Percentiles rank a stretch among this genome's conserved stretches.
Evolutionary conservation across 495 filamentous ascomycete genomes (phyloP).

Genomic region (Neurospora sp.): DNA sequence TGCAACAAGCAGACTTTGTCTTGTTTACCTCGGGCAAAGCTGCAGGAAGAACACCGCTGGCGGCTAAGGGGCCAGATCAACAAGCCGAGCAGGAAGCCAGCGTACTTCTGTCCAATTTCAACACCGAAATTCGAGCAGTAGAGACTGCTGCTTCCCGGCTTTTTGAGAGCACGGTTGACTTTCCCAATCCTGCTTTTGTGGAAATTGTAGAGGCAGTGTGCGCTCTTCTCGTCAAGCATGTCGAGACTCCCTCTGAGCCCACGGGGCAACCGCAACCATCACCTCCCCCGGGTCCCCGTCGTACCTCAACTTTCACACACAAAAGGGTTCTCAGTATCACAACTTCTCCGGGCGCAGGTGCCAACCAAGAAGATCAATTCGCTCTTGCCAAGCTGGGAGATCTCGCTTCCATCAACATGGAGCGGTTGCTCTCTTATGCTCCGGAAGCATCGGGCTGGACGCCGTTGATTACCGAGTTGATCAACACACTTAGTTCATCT

Average conservation of each 20-base stretch:
- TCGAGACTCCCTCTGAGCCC: conserved; percentile 19
- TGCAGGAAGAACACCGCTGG: conserved; percentile 34
- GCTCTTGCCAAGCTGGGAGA: conserved; percentile 75
- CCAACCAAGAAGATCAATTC: conserved; percentile 61
- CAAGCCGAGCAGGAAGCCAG: conserved; percentile 35
- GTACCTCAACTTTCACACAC: conserved; percentile 32
- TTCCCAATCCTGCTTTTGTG: conserved; percentile 71
- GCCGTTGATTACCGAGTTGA: conserved; percentile 57
- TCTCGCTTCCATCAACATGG: conserved; percentile 67
- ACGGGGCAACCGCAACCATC: conserved; percentile 27
- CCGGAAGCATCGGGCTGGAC: conserved; percentile 64
- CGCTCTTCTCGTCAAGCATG: conserved; percentile 43
- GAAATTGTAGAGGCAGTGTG: conserved; percentile 68
- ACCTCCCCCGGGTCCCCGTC: conserved; percentile 16
- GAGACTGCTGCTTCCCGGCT: conserved; percentile 79
- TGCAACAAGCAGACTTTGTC: conserved; percentile 83
- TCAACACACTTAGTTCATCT: conserved; percentile 48
- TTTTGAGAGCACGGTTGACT: conserved; percentile 82
- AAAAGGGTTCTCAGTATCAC: conserved; percentile 54
- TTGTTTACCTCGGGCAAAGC: conserved; percentile 51
- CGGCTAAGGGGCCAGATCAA: conserved; percentile 30
- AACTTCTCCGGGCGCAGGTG: conserved; percentile 38
- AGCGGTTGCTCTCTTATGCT: conserved; percentile 55
- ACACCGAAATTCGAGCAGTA: conserved; percentile 73
- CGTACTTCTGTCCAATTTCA: conserved; percentile 51